Conservation (phyloP, 2,329 filamentous ascomycete species). For the Westerdykella sp. region DNA sequence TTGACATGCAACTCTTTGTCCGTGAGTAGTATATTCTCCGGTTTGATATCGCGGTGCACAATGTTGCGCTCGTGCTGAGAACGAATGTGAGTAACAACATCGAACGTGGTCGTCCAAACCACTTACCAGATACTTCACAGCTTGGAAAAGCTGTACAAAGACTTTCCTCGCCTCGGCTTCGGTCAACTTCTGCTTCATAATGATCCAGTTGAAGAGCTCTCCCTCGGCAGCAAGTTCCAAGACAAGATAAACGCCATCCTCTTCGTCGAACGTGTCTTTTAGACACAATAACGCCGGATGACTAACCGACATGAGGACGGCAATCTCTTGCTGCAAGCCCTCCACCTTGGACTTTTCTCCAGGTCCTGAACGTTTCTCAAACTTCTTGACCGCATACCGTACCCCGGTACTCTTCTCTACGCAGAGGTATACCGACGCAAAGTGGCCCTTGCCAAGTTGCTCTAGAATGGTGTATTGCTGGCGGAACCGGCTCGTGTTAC, state of each 20-base stretch:
- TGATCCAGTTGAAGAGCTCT: slow-evolving; percentile 92
- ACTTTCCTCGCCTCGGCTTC: slow-evolving; percentile 81
- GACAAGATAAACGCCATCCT: slow-evolving; percentile 83
- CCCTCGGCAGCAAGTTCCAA: slow-evolving; percentile 87
- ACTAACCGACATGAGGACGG: slow-evolving; percentile 92
- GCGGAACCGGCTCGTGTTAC: slow-evolving; percentile 64
- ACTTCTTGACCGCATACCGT: slow-evolving; percentile 88
- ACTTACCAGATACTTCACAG: slow-evolving; percentile 86
- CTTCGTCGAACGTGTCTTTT: slow-evolving; percentile 91
- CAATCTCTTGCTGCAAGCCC: slow-evolving; percentile 89
- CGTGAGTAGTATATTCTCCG: slow-evolving; percentile 86
- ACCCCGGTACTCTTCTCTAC: slow-evolving; percentile 77
- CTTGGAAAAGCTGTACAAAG: slow-evolving; percentile 86
- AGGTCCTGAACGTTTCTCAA: slow-evolving; percentile 75
- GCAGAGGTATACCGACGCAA: slow-evolving; percentile 87
- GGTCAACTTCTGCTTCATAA: slow-evolving; percentile 79
- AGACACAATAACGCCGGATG: slow-evolving; percentile 89
- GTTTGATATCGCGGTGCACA: slow-evolving; percentile 96
- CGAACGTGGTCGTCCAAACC: background rate
- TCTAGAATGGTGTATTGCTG: slow-evolving; percentile 81
- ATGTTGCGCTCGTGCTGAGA: slow-evolving; percentile 89
- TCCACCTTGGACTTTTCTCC: slow-evolving; percentile 81
- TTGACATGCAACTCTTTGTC: slow-evolving; percentile 84
- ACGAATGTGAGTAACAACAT: background rate
- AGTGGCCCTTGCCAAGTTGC: slow-evolving; percentile 89